Evolutionary conservation across 2,329 filamentous ascomycete genomes (phyloP), one percentile per base, ranked within the genome.

Genomic region (Beauveria sp.): DNA sequence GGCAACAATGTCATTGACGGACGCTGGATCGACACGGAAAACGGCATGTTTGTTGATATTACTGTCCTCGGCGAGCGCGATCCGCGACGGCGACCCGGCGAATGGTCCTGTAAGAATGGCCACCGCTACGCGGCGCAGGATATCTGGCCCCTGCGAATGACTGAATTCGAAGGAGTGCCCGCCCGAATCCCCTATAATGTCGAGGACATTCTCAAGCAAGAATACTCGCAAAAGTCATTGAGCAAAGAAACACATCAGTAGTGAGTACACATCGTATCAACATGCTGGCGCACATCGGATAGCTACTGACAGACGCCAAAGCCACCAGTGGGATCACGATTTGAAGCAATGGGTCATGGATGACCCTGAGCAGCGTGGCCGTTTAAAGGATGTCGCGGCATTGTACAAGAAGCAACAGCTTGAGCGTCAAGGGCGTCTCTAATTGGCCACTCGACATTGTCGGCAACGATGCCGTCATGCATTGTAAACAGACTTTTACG

Each of bases 1-100:
- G 89, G 89, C 20, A 76, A 80, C 70, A 96, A 96, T 71, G 82
- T 95, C 61, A 95, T 95, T 68, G 91, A 95, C 73, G 90, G 87
- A 26, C 82, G 91, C 51, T 96, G 89, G 89, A 90, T 95, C 69
- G 90, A 95, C 72, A 81, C 81, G 62, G 74, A 77, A 60, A 95
- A 87, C 67, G 90, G 90, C 53, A 80, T 93, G 69, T 96, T 89
- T 72, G 86, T 95, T 72, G 90, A 95, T 72, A 91, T 96, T 69
- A 95, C 91, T 1, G 90, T 84, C 14, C 75, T 95, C 42, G 83
- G 84, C 56, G 87, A 91, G 75, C 83, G 87, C 22, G 79, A 90
- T 38, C 76, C 77, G 18, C 73, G 72, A 2, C 68, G 76, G 22
- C 16, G 3, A n/a, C 88, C 89, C 0, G 88, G 88, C 7, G 72